Percentiles rank a stretch among this genome's conserved stretches.
Evolutionary conservation across 2,329 filamentous ascomycete genomes (phyloP).

Genomic region (Stagonosporopsis vannaccii): DNA sequence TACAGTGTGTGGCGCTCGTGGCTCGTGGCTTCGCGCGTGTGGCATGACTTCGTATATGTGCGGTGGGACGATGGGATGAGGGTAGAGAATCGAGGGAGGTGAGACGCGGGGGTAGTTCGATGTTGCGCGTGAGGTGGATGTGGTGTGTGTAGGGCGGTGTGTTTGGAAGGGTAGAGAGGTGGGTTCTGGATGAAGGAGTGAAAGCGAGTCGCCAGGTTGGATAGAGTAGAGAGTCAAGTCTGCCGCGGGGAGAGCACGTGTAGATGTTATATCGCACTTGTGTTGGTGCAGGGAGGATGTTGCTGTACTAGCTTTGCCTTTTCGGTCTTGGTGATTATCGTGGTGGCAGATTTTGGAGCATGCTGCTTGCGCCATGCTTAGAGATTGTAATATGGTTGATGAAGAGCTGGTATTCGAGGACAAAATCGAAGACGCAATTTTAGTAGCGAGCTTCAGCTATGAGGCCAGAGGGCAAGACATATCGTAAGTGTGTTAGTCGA

Average conservation of each 20-base stretch:
- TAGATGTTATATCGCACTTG: neutral
- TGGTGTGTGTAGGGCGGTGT: neutral
- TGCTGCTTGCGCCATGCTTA: constrained; percentile 2
- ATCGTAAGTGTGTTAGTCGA: neutral
- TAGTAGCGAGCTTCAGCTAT: neutral
- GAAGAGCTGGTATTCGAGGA: neutral
- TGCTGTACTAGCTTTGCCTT: neutral
- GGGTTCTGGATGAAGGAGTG: neutral
- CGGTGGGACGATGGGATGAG: neutral
- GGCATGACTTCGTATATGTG: neutral
- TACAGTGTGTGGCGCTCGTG: neutral
- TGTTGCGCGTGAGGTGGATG: neutral
- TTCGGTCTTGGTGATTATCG: neutral
- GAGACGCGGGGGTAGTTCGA: neutral
- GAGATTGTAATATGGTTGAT: neutral
- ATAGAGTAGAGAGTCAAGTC: neutral
- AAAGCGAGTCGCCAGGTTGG: neutral
- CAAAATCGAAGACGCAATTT: too few relatives aligned
- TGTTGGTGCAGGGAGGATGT: neutral
- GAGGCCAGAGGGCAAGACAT: neutral
- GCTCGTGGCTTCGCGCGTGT: neutral
- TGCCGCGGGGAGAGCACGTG: neutral
- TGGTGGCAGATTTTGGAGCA: neutral
- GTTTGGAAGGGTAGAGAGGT: neutral
- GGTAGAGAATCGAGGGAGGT: neutral